phyloP scores from a whole-genome alignment of 2,329 filamentous ascomycete genomes.

The Calonectria montana region DNA sequence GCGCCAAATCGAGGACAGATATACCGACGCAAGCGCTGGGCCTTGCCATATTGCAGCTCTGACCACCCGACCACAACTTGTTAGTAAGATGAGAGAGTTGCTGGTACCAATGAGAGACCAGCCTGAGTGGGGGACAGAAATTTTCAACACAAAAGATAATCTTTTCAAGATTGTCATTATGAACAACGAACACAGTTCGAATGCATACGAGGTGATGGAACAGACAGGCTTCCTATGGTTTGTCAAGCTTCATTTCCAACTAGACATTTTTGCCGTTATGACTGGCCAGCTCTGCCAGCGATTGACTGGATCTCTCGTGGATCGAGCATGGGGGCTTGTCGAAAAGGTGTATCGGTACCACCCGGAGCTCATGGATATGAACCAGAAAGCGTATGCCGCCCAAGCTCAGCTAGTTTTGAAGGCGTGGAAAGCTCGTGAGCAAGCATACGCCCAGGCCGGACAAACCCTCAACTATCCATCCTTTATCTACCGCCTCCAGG shows the following conservation, averaged over 20 bases:
- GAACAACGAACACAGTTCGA: constrained; percentile 59
- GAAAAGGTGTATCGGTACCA: constrained; percentile 61
- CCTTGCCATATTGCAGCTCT: constrained; percentile 63
- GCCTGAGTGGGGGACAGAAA: constrained; percentile 62
- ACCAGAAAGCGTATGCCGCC: constrained; percentile 55
- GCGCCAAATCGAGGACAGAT: constrained; percentile 58
- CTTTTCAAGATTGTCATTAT: constrained; percentile 66
- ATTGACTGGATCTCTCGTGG: constrained; percentile 60
- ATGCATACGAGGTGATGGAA: constrained; percentile 55
- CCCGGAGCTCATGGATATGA: constrained; percentile 62
- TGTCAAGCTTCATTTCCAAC: constrained; percentile 64
- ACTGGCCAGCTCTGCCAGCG: constrained; percentile 64
- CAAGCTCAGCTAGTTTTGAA: constrained; percentile 62
- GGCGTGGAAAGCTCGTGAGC: constrained; percentile 65
- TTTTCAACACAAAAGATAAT: constrained; percentile 62
- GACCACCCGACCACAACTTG: constrained; percentile 59
- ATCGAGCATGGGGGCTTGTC: constrained; percentile 64
- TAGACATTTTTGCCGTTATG: constrained; percentile 67
- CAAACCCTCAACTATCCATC: constrained; percentile 54
- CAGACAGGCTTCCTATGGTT: constrained; percentile 67
- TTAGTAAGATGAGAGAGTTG: constrained; percentile 61
- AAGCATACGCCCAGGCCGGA: constrained; percentile 52
- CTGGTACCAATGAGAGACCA: constrained; percentile 59
- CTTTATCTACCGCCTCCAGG: constrained; percentile 59
- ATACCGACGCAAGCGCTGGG: constrained; percentile 63